Evolutionary conservation across 2,329 filamentous ascomycete genomes (phyloP).

Genomic region (Aspergillus niger): DNA sequence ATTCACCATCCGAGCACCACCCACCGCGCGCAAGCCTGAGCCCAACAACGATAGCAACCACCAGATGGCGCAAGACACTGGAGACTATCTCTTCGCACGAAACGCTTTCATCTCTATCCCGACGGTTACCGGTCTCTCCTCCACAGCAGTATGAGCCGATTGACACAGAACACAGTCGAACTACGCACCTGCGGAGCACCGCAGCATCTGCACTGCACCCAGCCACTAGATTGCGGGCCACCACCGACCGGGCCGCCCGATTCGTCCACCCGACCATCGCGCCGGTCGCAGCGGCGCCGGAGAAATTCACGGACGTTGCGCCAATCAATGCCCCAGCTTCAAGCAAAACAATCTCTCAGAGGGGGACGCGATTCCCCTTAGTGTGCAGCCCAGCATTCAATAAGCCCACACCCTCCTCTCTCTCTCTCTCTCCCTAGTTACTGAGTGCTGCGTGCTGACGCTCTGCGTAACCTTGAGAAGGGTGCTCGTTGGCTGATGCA

Average conservation of each 20-base stretch:
- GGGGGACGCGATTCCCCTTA: background rate
- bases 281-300: background rate
- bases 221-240: background rate
- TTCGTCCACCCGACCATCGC: background rate
- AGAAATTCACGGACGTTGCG: background rate
- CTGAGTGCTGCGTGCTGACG: background rate
- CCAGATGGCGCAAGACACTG: background rate
- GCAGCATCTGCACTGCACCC: background rate
- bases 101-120: constrained; percentile 4
- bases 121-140: background rate
- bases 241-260: background rate
- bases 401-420: background rate
- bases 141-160: background rate
- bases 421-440: background rate
- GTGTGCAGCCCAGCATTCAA: background rate
- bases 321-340: background rate
- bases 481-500: too few species aligned
- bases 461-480: too few species aligned
- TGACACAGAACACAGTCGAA: background rate
- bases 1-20: constrained; percentile 29
- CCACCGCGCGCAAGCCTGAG: background rate
- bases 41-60: background rate
- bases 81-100: background rate
- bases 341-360: background rate
- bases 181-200: background rate